phyloP scores from a whole-genome alignment of 495 filamentous ascomycete species.

The Aspergillus steynii region DNA sequence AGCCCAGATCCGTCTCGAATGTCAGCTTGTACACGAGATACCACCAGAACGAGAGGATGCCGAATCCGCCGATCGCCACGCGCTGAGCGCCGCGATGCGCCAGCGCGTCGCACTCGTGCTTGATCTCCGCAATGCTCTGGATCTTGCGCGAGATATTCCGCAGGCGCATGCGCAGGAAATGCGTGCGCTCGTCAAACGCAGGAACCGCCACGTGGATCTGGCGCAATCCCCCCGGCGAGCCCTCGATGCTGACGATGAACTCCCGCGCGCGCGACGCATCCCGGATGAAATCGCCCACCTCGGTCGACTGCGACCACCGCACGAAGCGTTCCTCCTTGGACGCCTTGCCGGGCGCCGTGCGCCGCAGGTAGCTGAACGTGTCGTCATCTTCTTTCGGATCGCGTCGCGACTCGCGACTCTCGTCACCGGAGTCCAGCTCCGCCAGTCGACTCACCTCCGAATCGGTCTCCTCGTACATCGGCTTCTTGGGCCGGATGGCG shows the following conservation, averaged over 20 bases:
- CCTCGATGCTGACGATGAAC: conserved; percentile 83
- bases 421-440: conserved; percentile 45
- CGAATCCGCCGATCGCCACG: conserved; percentile 78
- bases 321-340: conserved; percentile 58
- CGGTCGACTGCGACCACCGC: conserved; percentile 87
- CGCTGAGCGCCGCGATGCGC: conserved; percentile 77
- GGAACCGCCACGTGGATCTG: conserved; percentile 81
- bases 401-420: conserved; percentile 24
- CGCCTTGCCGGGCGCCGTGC: conserved; percentile 20
- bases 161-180: conserved; percentile 76
- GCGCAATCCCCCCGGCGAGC: conserved; percentile 50
- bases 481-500: conserved; percentile 49
- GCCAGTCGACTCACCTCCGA: conserved; percentile 44
- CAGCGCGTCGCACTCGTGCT: conserved; percentile 75
- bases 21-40: conserved; percentile 73
- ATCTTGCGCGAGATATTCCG: conserved; percentile 70
- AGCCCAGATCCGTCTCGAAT: conserved; percentile 76
- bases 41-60: conserved; percentile 74
- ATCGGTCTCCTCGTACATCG: conserved; percentile 49
- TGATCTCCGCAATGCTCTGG: conserved; percentile 65
- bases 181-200: conserved; percentile 83
- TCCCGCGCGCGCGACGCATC: conserved; percentile 82
- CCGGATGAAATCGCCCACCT: conserved; percentile 93
- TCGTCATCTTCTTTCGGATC: conserved; percentile 37
- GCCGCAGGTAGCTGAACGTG: conserved; percentile 38